Conservation (phyloP, 371 early-diverging fungal genomes). For the Zychaea mexicana region DNA sequence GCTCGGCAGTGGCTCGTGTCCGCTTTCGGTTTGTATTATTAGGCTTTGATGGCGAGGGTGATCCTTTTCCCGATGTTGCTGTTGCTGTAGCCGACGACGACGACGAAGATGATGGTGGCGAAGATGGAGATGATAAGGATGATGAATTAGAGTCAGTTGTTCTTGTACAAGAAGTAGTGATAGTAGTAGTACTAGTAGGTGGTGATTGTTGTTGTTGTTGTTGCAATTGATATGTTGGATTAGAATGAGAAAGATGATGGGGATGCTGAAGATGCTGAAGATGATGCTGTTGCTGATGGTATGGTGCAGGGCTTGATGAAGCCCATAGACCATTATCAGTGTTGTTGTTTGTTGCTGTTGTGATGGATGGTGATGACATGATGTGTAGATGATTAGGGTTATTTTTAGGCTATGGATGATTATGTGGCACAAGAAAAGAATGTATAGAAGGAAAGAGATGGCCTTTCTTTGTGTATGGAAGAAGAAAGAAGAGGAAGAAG, state of each 20-base stretch:
- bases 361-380: neutral
- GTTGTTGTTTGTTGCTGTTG: neutral
- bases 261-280: neutral
- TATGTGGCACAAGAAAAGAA: neutral
- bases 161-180: no score
- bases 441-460: neutral
- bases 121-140: no score
- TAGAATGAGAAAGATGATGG: neutral
- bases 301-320: neutral
- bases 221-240: neutral
- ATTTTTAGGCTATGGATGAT: neutral
- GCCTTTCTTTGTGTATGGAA: neutral
- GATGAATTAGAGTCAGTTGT: no score
- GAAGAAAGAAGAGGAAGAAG: neutral
- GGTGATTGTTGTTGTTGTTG: neutral
- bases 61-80: neutral
- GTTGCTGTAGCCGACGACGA: neutral
- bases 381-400: neutral
- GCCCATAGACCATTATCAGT: neutral
- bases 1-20: constrained; percentile 76
- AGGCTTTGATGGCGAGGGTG: neutral
- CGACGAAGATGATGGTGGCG: neutral
- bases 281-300: neutral
- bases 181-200: neutral
- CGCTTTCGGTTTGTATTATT: constrained; percentile 47